phyloP scores from a whole-genome alignment of 2,329 filamentous ascomycete species.

The Pyrenophora seminiperda region DNA sequence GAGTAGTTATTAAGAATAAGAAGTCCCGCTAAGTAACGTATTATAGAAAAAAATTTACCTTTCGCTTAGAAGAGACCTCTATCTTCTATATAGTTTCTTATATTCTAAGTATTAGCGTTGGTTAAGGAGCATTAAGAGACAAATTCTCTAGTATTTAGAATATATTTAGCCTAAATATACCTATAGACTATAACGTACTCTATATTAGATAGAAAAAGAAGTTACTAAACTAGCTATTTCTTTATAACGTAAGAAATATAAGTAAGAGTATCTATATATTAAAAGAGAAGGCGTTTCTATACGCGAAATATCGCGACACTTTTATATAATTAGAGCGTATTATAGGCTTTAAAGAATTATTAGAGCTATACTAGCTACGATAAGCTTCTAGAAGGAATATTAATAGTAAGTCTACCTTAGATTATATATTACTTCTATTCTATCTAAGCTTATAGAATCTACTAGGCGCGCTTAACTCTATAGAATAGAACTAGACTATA shows the following conservation, averaged over 20 bases:
- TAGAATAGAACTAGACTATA: slow-evolving; percentile 21
- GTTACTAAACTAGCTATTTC: slow-evolving; percentile 21
- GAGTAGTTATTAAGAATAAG: neutral
- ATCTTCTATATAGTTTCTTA: slow-evolving; percentile 24
- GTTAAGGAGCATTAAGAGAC: slow-evolving; percentile 16
- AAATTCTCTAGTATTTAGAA: slow-evolving; percentile 20
- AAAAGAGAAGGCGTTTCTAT: slow-evolving; percentile 18
- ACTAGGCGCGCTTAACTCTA: slow-evolving; percentile 6
- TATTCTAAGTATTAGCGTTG: slow-evolving; percentile 20
- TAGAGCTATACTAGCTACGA: slow-evolving; percentile 24
- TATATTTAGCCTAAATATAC: slow-evolving; percentile 27
- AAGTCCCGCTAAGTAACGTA: slow-evolving; percentile 16
- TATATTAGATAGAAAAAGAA: slow-evolving; percentile 22
- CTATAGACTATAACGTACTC: slow-evolving; percentile 17
- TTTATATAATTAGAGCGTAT: slow-evolving; percentile 23
- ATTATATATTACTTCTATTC: slow-evolving; percentile 2
- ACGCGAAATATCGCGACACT: slow-evolving; percentile 22
- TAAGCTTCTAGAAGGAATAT: slow-evolving; percentile 23
- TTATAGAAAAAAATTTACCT: slow-evolving; percentile 27
- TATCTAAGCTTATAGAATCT: slow-evolving; percentile 14
- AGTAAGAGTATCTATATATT: slow-evolving; percentile 10
- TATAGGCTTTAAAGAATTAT: slow-evolving; percentile 19
- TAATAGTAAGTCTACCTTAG: slow-evolving; percentile 20
- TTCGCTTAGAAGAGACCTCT: slow-evolving; percentile 19
- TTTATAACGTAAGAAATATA: slow-evolving; percentile 18